Percentiles rank a stretch among this genome's conserved stretches.
These are phyloP conservation scores for Ministeria vibrans DNA, from an alignment of 78 protist genomes.

Conservation along the genomic window DNA sequence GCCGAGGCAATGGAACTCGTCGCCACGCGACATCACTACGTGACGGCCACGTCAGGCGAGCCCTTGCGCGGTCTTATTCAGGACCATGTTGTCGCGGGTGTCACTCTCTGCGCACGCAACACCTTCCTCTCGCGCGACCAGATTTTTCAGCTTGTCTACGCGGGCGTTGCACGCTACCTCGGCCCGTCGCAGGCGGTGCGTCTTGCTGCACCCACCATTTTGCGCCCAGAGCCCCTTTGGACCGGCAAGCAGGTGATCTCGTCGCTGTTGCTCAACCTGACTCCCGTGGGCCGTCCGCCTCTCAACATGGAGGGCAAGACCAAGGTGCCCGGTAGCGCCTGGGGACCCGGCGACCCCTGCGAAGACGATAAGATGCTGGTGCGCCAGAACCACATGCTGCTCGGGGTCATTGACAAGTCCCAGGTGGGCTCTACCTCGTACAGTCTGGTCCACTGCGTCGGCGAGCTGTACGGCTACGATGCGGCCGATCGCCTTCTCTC, in stretches of 20 bases:
- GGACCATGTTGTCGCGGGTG: conserved; percentile 95
- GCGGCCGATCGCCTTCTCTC: conserved; percentile 84
- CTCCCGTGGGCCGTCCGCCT: conserved; percentile 43
- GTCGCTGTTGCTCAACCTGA: conserved; percentile 55
- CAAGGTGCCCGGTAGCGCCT: conserved; percentile 53
- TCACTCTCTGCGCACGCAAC: conserved; percentile 75
- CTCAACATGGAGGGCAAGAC: conserved; percentile 41
- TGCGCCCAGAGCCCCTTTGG: conserved; percentile 82
- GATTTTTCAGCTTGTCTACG: conserved; percentile 15
- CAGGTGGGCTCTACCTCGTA: conserved; percentile 82
- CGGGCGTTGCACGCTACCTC: background rate
- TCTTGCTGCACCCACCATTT: conserved; percentile 68
- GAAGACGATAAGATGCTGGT: conserved; percentile 48
- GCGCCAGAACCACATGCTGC: conserved; percentile 51
- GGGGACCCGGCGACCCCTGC: conserved; percentile 37
- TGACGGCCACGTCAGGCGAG: conserved; percentile 73
- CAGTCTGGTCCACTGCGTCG: conserved; percentile 70
- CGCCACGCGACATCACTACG: conserved; percentile 71
- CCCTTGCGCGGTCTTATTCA: conserved; percentile 99
- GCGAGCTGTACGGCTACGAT: conserved; percentile 88
- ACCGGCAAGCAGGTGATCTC: conserved; percentile 92
- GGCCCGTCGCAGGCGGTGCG: conserved; percentile 1
- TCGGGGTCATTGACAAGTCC: conserved; percentile 92
- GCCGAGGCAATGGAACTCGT: conserved; percentile 82
- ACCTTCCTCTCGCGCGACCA: conserved; percentile 61